Evolutionary conservation across 2,329 filamentous ascomycete species (phyloP), one percentile per base, ranked within the genome.

Genomic region (Cryphonectria carpinicola): DNA sequence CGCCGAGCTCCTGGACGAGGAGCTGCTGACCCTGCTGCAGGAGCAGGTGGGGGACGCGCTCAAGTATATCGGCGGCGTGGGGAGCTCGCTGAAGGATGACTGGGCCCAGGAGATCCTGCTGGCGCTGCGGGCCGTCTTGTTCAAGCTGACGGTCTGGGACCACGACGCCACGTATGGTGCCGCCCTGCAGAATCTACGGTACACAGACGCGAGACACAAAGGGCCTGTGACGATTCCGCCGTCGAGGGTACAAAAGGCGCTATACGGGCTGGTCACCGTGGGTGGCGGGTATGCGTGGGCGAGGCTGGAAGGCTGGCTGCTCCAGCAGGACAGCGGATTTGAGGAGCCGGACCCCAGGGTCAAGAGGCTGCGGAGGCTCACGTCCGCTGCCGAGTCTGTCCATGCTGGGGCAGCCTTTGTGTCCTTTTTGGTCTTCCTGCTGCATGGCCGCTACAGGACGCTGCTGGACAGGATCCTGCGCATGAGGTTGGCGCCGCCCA

Each of bases 111-210:
- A 98, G 82, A 95, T 98, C 68, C 86, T 92, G 73, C 86, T 98
- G 39, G 87, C 85, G 0, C 85, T 99, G 69, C 87, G 95, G 63
- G 89, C 92, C 1, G 84, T 94, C 3, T 84, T 99, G 10, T 99
- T 98, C 85, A 99, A 99, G 82, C 87, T 99, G 73, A 94, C 93
- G 22, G 91, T 99, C 71, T 99, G 96, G 96, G 95, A 98, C 80
- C 93, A 98, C 80, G 91, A 97, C 80, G 93, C 96, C 54, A 97
- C 93, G 6, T 98, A 99, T 80, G 96, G 96, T 72, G 96, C 96
- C 14, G 91, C 93, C 49, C 84, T 99, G 65, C 96, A 99, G 81
- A 97, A 97, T 73, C 86, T 99, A 39, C 91, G 91, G 78, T 98
- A 95, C 78, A 92, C 93, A 14, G 95, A 98, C 79, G 95, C 94